Evolutionary conservation across 202 grass and related monocot genomes (phyloP), one percentile per base, ranked within the genome.

Genomic region (Zoysia matrella): DNA sequence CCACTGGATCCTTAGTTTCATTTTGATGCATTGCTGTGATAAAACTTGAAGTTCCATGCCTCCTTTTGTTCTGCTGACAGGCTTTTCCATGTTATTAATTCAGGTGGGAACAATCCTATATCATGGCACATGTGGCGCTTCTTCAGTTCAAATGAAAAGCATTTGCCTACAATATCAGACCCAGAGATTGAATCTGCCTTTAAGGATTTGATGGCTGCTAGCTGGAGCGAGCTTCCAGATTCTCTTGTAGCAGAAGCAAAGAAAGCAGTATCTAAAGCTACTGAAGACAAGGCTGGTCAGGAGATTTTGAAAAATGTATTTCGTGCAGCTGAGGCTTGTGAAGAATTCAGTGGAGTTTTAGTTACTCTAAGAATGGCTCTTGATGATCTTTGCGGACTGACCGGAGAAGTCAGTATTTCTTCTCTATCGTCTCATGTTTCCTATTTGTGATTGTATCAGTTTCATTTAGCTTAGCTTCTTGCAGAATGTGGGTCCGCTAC

Each of bases 171-270:
- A 61, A 89, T 93, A 76, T 89, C 82, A 43, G 96, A 98, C 16
- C 80, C 90, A 55, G 83, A 93, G 8, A 83, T 95, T 79, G 92
- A 95, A 73, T 83, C 74, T 53, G 77, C 92, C 76, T 82, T 95
- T 60, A 98, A 92, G 83, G 90, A 98, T 86, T 90, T 98, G 80
- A 91, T 98, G 87, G 96, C 96, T 68, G 81, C 81, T 15, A 95
- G 76, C 60, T 95, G 96, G 96, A 85, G 77, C 84, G 90, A 90
- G 86, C 84, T 95, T 86, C 92, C 96, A 71, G 55, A 85, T 5
- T 85, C 87, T 65, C 79, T 98, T 30, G 41, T 92, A 62, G 48
- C 16, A 18, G 90, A 90, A 82, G 93, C 92, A 75, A 86, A 91
- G 86, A 95, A 83, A 77, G 87, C 83, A 51, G 74, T 65, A 53